These are phyloP conservation scores for Cutaneotrichosporon sp. DNA, from an alignment of 1,284 basidiomycete genomes.

Conservation along the genomic window DNA sequence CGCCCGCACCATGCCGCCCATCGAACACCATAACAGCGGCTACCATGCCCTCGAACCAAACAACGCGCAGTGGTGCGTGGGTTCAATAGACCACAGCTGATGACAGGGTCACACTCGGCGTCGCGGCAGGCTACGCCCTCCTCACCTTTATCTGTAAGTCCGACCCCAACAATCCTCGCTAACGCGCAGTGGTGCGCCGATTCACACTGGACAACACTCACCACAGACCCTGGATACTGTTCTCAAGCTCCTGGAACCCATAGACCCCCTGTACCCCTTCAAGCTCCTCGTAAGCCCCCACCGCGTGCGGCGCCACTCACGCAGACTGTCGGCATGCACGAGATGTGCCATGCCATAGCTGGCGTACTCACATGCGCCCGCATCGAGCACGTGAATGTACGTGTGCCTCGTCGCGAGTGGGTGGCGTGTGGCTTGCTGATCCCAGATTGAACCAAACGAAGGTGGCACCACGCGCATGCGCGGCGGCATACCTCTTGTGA, in stretches of 20 bases:
- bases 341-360: conserved; percentile 72
- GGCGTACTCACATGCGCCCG: conserved; percentile 79
- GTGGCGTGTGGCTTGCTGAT: conserved; percentile 58
- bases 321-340: conserved; percentile 84
- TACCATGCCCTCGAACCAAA: too few relatives aligned
- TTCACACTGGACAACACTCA: neutral
- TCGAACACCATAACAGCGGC: too few relatives aligned
- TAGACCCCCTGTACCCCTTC: conserved; percentile 86
- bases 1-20: too few relatives aligned
- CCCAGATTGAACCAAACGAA: conserved; percentile 60
- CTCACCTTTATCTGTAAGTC: conserved; percentile 38
- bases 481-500: conserved; percentile 71
- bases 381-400: conserved; percentile 73
- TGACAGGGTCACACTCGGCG: conserved; percentile 37
- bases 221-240: too few relatives aligned
- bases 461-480: conserved; percentile 91
- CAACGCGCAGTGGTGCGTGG: too few relatives aligned
- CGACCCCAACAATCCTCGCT: too few relatives aligned
- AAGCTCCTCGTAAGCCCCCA: conserved; percentile 57
- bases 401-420: too few relatives aligned
- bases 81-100: too few relatives aligned
- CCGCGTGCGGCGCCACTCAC: conserved; percentile 16
- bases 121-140: conserved; percentile 37
- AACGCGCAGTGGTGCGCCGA: conserved; percentile 11
- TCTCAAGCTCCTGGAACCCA: too few relatives aligned